Percentiles rank a stretch among this genome's conserved stretches.
Evolutionary conservation across 2,329 filamentous ascomycete species (phyloP).

Genomic region (Amphichorda felina): DNA sequence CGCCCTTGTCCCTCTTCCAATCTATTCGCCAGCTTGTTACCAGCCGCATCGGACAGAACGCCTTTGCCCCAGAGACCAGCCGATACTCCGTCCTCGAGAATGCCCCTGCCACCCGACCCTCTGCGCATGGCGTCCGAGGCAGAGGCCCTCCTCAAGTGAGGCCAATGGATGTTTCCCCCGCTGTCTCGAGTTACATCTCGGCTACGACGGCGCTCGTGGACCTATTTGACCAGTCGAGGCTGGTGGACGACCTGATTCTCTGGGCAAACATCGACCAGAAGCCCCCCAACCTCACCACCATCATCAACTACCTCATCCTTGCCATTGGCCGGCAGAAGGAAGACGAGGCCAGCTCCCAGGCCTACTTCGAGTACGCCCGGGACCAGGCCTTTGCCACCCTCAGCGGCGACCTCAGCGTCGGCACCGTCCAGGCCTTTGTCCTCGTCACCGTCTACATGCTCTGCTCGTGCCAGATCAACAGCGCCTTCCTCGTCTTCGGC

Average conservation of each 20-base stretch:
- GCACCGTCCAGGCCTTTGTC: constrained; percentile 36
- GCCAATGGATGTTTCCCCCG: constrained; percentile 10
- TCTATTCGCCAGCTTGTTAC: constrained; percentile 40
- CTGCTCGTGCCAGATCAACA: constrained; percentile 41
- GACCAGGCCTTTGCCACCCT: constrained; percentile 30
- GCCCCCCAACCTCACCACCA: constrained; percentile 23
- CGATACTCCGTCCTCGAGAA: constrained; percentile 34
- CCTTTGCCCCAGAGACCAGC: constrained; percentile 38
- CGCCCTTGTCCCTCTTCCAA: constrained; percentile 43
- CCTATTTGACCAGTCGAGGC: constrained; percentile 28
- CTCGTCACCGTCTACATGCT: constrained; percentile 43
- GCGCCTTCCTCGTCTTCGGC: constrained; percentile 41
- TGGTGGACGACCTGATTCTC: constrained; percentile 25
- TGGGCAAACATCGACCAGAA: constrained; percentile 25
- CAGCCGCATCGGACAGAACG: constrained; percentile 31
- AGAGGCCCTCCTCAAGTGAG: constrained; percentile 16
- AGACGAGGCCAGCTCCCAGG: constrained; percentile 26
- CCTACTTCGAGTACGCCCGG: constrained; percentile 38
- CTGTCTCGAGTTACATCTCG: constrained; percentile 23
- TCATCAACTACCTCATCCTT: constrained; percentile 36
- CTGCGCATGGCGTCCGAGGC: neutral
- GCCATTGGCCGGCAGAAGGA: constrained; percentile 34
- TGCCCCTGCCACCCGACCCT: neutral
- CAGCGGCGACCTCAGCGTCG: constrained; percentile 32
- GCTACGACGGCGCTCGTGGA: constrained; percentile 34